phyloP scores from a whole-genome alignment of 2,329 filamentous ascomycete species.

The Coleophoma cylindrospora region DNA sequence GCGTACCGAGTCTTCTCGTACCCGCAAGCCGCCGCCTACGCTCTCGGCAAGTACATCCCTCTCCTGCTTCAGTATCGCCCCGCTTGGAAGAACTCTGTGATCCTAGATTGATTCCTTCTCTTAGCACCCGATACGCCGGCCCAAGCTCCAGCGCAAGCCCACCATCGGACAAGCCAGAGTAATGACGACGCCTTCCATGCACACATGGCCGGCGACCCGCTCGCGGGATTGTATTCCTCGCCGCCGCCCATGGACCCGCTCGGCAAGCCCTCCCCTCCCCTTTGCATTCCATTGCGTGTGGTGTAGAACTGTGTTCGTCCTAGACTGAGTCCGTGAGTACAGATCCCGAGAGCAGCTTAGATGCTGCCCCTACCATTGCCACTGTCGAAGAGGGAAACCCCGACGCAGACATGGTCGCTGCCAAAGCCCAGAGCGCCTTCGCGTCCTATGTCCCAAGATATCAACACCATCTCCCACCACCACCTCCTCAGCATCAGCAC shows the following conservation, averaged over 20 bases:
- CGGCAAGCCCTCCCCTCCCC: slow-evolving; percentile 64
- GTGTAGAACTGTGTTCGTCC: slow-evolving; percentile 56
- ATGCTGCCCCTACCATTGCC: neutral
- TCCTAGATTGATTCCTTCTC: slow-evolving; percentile 2
- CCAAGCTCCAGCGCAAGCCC: neutral
- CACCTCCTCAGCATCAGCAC: too few species aligned
- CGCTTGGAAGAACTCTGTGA: neutral
- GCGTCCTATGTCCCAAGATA: neutral
- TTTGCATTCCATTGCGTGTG: slow-evolving; percentile 22
- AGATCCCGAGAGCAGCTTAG: neutral
- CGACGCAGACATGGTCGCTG: neutral
- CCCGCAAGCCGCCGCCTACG: neutral
- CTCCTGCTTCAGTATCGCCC: neutral
- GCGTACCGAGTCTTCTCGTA: neutral
- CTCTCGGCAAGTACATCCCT: neutral
- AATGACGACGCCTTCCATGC: slow-evolving; percentile 7
- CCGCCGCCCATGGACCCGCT: slow-evolving; percentile 92
- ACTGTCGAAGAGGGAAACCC: neutral
- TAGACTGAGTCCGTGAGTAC: slow-evolving; percentile 54
- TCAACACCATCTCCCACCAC: too few species aligned
- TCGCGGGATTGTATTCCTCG: slow-evolving; percentile 68
- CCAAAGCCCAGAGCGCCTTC: neutral
- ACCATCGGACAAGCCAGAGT: neutral
- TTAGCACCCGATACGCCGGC: slow-evolving; percentile 1
- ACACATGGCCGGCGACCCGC: slow-evolving; percentile 29